Evolutionary conservation across 495 filamentous ascomycete species (phyloP), one percentile per base, ranked within the genome.

Genomic region (Daldinia caldariorum): DNA sequence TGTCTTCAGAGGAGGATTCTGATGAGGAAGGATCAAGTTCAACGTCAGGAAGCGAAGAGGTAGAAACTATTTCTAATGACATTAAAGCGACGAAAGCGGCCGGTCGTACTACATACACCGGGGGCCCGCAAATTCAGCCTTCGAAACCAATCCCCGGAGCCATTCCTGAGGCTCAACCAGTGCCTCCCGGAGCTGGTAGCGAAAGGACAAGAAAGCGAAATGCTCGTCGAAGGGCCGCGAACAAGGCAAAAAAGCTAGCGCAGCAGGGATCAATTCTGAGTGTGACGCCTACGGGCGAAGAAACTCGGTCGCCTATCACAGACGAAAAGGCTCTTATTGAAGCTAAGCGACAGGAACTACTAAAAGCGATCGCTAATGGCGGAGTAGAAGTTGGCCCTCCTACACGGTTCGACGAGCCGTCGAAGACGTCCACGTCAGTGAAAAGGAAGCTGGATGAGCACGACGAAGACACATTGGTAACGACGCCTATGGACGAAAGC

Each of bases 151-250:
- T 37, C 13, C 31, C 18, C 12, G 47, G 29, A 7, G 10, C 13
- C 0, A 18, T 55, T 14, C 26, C 20, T 2, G 35, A 56, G 5
- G 13, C 26, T 12, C 16, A 35, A n/a, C 41, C 59, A 13, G 76
- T 78, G 0, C 77, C 69, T 57, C 45, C 81, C 63, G 61, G 80
- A 66, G 38, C 76, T 60, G 83, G 82, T 10, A 79, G 74, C 35
- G 70, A 74, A 1, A 62, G 64, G 0, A 83, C 83, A 0, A 77
- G 78, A 69, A 79, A 73, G 49, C 76, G 83, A 7, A 85, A 85
- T 53, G 78, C 78, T 26, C 77, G 83, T 6, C 76, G 81, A 47
- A 77, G 78, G 63, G 67, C 74, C 6, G 67, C 76, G 12, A 61
- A 61, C 2, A 67, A 69, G 26, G 71, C 72, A 0, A 76, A 69